Evolutionary conservation across 2,329 filamentous ascomycete species (phyloP), one percentile per base, ranked within the genome.

Genomic region (Cercospora zeina): DNA sequence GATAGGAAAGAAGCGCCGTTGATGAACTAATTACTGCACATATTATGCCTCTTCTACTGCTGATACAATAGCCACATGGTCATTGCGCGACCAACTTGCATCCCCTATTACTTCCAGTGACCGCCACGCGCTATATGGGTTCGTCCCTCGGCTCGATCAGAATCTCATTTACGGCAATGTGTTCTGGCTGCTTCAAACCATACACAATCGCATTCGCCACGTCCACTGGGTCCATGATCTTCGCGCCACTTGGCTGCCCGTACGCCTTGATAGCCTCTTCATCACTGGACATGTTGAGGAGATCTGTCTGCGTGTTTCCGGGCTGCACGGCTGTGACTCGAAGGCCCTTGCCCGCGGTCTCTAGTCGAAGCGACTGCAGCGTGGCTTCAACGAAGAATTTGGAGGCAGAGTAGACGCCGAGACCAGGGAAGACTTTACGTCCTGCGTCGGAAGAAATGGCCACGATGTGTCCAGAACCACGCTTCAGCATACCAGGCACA

Each of bases 321-420:
- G 90, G 90, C 78, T 93, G 90, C 2, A 93, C 82, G 36, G 83
- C 81, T 0, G 89, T 92, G 42, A 93, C 89, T 1, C 89, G 81
- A 54, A 93, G 76, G 0, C 90, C 90, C 0, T 83, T 84, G 0
- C 88, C 89, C 0, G 87, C 89, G 0, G 89, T 93, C 80, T 93
- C 90, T 7, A 93, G 77, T 8, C 90, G 85, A 67, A 93, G 76
- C 33, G 81, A 81, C 75, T 93, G 89, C n/a, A 93, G 80, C 0
- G 89, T 89, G 0, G 89, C 89, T 74, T 93, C 90, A 59, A 93
- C 89, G 72, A 93, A 93, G 82, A 93, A 91, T 74, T 93, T 93
- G 76, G 85, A 89, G 27, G 88, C 90, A 0, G 88, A 91, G 80
- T 93, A 93, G 36, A 93, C 89, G 57, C 90, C 90, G 11, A 93